Conservation (phyloP, 106 monocot species). For the Dendrobium catenatum region DNA sequence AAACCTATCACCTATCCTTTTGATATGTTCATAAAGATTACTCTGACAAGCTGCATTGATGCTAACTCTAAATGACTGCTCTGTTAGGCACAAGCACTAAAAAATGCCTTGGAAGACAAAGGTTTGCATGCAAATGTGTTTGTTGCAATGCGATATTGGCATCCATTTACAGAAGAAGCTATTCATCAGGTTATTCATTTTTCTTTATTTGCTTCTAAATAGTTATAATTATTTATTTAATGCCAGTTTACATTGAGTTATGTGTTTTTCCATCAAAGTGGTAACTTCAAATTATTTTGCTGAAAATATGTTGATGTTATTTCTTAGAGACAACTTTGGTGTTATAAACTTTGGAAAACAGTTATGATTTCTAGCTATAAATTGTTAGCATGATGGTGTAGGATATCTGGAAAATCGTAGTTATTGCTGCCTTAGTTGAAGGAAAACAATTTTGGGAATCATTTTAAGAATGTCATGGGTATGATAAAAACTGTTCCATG, state of each 20-base stretch:
- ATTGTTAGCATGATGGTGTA: neutral
- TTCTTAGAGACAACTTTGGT: neutral
- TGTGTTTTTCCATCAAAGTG: neutral
- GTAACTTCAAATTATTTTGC: neutral
- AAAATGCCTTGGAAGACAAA: conserved; percentile 57
- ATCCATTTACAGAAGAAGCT: conserved; percentile 96
- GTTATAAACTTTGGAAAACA: neutral
- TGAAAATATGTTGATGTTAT: neutral
- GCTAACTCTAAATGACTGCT: neutral
- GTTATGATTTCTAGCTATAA: neutral
- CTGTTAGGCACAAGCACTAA: conserved; percentile 71
- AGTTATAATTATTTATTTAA: neutral
- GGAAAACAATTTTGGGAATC: neutral
- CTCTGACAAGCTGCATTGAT: neutral
- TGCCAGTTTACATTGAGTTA: neutral
- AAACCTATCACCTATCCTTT: neutral
- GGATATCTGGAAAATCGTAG: neutral
- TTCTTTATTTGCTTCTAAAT: neutral
- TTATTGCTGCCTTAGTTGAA: neutral
- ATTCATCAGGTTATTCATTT: conserved; percentile 48
- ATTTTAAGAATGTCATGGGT: neutral
- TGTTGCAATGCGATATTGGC: conserved; percentile 94
- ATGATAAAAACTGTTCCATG: neutral
- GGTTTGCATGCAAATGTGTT: conserved; percentile 65
- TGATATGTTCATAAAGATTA: neutral